Evolutionary conservation across 441 rosid species (phyloP).

Genomic region (Populus hybrid): DNA sequence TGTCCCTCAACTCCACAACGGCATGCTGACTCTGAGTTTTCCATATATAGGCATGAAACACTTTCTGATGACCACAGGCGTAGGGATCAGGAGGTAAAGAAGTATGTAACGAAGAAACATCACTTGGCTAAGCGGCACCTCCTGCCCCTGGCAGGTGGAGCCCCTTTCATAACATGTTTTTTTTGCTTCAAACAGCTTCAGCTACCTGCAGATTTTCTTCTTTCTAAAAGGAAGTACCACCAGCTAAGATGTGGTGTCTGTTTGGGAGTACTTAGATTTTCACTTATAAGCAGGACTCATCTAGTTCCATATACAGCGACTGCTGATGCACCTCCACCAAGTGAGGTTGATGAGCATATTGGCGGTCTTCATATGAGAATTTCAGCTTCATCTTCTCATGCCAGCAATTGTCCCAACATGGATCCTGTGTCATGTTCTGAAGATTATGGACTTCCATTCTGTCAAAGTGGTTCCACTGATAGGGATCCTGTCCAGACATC

Average conservation of each 20-base stretch:
- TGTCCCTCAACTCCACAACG: conserved; percentile 63
- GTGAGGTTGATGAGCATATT: conserved; percentile 35
- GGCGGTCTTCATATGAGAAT: conserved; percentile 22
- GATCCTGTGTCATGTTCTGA: conserved; percentile 45
- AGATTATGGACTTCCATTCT: conserved; percentile 31
- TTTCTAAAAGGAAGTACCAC: conserved; percentile 49
- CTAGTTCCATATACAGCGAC: conserved; percentile 43
- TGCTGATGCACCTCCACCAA: conserved; percentile 33
- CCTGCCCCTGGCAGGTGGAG: conserved; percentile 76
- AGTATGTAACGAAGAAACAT: too few relatives aligned
- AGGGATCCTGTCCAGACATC: conserved; percentile 25
- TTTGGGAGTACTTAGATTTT: too few relatives aligned
- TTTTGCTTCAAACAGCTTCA: conserved; percentile 56
- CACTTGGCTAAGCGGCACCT: conserved; percentile 22
- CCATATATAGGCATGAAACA: conserved; percentile 35
- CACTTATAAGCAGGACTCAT: conserved; percentile 28
- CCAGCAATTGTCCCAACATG: conserved; percentile 28
- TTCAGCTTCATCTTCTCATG: conserved; percentile 34
- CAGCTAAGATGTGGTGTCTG: conserved; percentile 29
- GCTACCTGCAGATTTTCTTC: conserved; percentile 73
- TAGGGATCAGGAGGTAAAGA: conserved; percentile 15
- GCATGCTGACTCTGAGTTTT: conserved; percentile 39
- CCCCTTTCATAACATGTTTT: conserved; percentile 66
- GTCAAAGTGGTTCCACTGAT: conserved; percentile 36
- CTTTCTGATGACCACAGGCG: conserved; percentile 52